Percentiles rank a stretch among this genome's conserved stretches.
These are phyloP conservation scores for Pulveroboletus sp. DNA, from an alignment of 768 basidiomycete species.

Conservation along the genomic window DNA sequence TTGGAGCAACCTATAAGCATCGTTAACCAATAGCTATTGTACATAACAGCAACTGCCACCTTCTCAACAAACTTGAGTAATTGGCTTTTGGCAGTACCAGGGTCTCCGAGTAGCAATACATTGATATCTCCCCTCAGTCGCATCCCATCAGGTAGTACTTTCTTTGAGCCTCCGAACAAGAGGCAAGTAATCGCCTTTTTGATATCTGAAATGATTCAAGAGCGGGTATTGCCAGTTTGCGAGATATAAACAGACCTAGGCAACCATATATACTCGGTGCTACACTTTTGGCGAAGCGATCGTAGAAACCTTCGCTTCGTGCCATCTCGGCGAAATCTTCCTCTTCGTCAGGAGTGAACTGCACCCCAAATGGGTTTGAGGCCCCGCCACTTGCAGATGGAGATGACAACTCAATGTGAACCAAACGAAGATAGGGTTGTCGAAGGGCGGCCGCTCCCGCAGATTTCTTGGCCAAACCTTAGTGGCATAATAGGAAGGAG, in stretches of 20 bases:
- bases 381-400: slow-evolving; percentile 68
- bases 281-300: slow-evolving; percentile 90
- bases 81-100: slow-evolving; percentile 98
- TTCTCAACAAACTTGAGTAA: slow-evolving; percentile 99
- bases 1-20: slow-evolving; percentile 77
- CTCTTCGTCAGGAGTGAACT: slow-evolving; percentile 94
- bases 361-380: slow-evolving; percentile 81
- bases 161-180: slow-evolving; percentile 97
- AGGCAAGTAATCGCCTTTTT: slow-evolving; percentile 97
- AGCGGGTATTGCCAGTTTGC: background rate
- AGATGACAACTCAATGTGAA: slow-evolving; percentile 89
- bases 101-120: slow-evolving; percentile 93
- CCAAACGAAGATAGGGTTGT: slow-evolving; percentile 89
- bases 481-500: background rate
- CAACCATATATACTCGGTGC: slow-evolving; percentile 97
- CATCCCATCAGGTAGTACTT: slow-evolving; percentile 96
- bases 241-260: slow-evolving; percentile 53
- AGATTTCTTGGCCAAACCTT: slow-evolving; percentile 50
- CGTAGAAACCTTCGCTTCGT: slow-evolving; percentile 85
- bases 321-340: slow-evolving; percentile 95
- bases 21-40: background rate
- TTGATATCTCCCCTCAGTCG: slow-evolving; percentile 96
- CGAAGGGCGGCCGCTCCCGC: slow-evolving; percentile 87
- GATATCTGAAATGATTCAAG: slow-evolving; percentile 67
- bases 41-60: slow-evolving; percentile 33